phyloP scores from a whole-genome alignment of 2,329 filamentous ascomycete genomes.

The Emmonsiellopsis sp. region DNA sequence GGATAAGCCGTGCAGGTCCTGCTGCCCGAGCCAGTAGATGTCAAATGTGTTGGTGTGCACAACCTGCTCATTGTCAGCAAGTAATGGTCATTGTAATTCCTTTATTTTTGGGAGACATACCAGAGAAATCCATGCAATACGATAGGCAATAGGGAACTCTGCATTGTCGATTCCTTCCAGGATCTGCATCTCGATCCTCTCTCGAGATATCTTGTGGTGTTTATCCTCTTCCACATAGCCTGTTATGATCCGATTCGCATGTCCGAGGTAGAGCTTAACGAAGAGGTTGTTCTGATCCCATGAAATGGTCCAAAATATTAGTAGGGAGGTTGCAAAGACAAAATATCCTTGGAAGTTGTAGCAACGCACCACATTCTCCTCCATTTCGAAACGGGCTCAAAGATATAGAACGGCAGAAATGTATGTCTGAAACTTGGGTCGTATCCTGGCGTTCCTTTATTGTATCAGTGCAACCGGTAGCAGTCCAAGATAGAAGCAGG shows the following conservation, averaged over 20 bases:
- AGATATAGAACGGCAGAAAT: not conserved
- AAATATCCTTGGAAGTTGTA: not conserved
- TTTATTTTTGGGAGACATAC: slow-evolving; percentile 6
- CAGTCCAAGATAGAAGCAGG: too few relatives aligned
- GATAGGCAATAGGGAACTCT: slow-evolving; percentile 13
- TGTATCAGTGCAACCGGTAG: too few relatives aligned
- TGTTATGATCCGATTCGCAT: slow-evolving; percentile 14
- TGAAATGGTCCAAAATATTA: not conserved
- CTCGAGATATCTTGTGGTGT: slow-evolving; percentile 13
- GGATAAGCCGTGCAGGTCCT: slow-evolving; percentile 9
- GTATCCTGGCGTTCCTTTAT: too few relatives aligned
- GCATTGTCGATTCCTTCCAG: slow-evolving; percentile 14
- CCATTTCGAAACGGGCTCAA: not conserved
- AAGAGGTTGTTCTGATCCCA: slow-evolving; percentile 5
- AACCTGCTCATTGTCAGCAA: slow-evolving; percentile 11
- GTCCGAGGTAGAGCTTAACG: slow-evolving; percentile 14
- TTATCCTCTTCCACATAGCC: slow-evolving; percentile 9
- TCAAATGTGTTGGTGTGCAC: slow-evolving; percentile 17
- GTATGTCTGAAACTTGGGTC: not conserved
- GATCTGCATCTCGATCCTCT: slow-evolving; percentile 16
- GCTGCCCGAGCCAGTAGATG: slow-evolving; percentile 16
- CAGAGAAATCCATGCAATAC: slow-evolving; percentile 17
- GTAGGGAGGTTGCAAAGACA: too few relatives aligned
- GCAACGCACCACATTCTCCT: not conserved
- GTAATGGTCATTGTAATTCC: not conserved